Base-by-base conservation (phyloP, 345 rosid species). In the Nephelium lappaceum region DNA sequence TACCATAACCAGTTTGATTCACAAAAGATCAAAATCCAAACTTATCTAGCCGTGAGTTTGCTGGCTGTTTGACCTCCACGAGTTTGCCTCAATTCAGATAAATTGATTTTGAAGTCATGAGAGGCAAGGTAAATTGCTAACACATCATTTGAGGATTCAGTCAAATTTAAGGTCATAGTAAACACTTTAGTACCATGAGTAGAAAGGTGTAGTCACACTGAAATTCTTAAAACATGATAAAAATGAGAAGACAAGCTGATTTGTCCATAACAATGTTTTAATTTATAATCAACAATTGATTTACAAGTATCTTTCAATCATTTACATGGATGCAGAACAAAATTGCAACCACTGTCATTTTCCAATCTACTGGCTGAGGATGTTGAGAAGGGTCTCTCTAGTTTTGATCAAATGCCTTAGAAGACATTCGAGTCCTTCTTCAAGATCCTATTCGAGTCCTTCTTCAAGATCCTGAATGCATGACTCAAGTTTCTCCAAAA, bases 381-480 rank as follows among this genome's bases (percentile, higher is more conserved):
- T 81, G 76, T 85, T 79, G 62, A 79, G 82, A 27, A 79, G 49
- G 58, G 75, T 31, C 23, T 72, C 78, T 68, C 81, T 73, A 4
- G 78, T 24, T 81, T 77, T 72, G 74, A 81, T 81, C 75, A 81
- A 57, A 27, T 23, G 47, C 80, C 80, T 72, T 57, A 31, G 71
- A 23, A 81, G 74, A 65, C 70, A 23, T 21, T 80, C 57, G 9
- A 68, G 21, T 8, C 49, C 70, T 25, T 74, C 78, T 80, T 80
- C 82, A 31, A 72, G 57, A 11, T n/a, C n/a, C n/a, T n/a, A n/a
- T n/a, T n/a, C n/a, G n/a, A 69, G 23, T 8, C 49, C 70, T 25
- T 74, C 78, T 80, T 80, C 82, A 31, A 72, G 57, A 11, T 72
- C 80, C 67, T 77, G 74, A 77, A 81, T 77, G 77, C 67, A 25